A percentile compares a stretch with the other conserved stretches of the same genome.
Conservation (phyloP, 2,329 filamentous ascomycete genomes). For the Bipolaris zeicola region DNA sequence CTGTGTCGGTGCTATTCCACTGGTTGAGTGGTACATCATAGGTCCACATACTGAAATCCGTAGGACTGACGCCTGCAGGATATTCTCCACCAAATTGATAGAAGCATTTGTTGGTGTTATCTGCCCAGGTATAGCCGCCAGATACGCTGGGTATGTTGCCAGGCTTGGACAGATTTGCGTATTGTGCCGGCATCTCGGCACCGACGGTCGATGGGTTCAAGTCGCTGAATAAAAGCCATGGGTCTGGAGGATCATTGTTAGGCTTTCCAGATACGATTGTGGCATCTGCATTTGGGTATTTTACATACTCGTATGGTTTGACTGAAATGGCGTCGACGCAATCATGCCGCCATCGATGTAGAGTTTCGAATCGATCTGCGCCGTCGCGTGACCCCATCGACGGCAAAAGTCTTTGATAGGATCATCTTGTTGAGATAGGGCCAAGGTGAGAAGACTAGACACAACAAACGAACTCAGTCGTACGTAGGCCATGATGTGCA, state of each 20-base stretch:
- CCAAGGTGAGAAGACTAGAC: conserved; percentile 30
- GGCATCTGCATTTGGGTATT: not conserved
- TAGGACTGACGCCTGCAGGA: conserved; percentile 44
- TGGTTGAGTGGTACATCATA: conserved; percentile 64
- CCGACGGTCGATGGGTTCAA: conserved; percentile 52
- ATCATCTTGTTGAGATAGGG: conserved; percentile 53
- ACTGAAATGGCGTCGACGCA: conserved; percentile 43
- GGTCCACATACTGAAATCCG: conserved; percentile 58
- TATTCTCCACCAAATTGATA: conserved; percentile 68
- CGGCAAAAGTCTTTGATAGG: conserved; percentile 59
- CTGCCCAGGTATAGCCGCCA: conserved; percentile 62
- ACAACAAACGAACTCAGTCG: conserved; percentile 34
- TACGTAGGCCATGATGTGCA: conserved; percentile 40
- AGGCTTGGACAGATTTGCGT: conserved; percentile 65
- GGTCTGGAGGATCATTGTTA: conserved; percentile 49
- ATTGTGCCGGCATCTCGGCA: conserved; percentile 57
- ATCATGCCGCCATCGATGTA: conserved; percentile 62
- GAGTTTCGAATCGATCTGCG: conserved; percentile 63
- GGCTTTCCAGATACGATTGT: not conserved
- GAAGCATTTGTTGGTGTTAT: conserved; percentile 66
- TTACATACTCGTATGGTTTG: conserved; percentile 60
- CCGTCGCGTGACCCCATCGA: conserved; percentile 62
- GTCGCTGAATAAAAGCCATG: conserved; percentile 63
- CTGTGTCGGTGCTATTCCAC: conserved; percentile 59
- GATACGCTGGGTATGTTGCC: conserved; percentile 59